Evolutionary conservation across 805 yeast species (phyloP).

Genomic region (Candida ortonii): DNA sequence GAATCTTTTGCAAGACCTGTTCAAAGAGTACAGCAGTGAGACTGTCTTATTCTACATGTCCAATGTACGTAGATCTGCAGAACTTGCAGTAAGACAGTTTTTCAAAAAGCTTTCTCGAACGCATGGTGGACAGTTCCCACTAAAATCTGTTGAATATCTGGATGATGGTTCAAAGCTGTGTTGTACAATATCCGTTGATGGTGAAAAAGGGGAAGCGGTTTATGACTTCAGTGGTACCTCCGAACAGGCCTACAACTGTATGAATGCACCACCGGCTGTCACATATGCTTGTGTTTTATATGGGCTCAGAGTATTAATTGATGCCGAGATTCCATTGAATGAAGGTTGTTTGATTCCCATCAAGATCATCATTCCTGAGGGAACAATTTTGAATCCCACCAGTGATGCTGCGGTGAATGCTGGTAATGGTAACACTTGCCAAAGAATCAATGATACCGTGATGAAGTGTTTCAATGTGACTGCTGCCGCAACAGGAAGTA

Average conservation of each 20-base stretch:
- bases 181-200: slow-evolving; percentile 39
- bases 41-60: slow-evolving; percentile 46
- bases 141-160: slow-evolving; percentile 46
- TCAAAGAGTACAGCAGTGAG: slow-evolving; percentile 41
- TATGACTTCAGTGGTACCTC: slow-evolving; percentile 55
- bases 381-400: slow-evolving; percentile 35
- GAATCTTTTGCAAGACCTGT: slow-evolving; percentile 39
- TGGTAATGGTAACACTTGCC: slow-evolving; percentile 76
- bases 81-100: slow-evolving; percentile 38
- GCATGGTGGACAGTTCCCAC: slow-evolving; percentile 32
- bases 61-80: slow-evolving; percentile 44
- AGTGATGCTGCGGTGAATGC: slow-evolving; percentile 43
- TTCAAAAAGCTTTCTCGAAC: slow-evolving; percentile 38
- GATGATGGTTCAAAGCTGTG: slow-evolving; percentile 55
- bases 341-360: slow-evolving; percentile 45
- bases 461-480: slow-evolving; percentile 75
- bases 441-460: slow-evolving; percentile 80
- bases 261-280: slow-evolving; percentile 55
- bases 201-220: slow-evolving; percentile 40
- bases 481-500: slow-evolving; percentile 89
- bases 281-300: slow-evolving; percentile 53
- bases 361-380: slow-evolving; percentile 31
- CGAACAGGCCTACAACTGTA: slow-evolving; percentile 47
- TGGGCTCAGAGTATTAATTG: slow-evolving; percentile 46
- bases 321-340: slow-evolving; percentile 53